Conservation (phyloP, 2,329 filamentous ascomycete species). For the Helotiales sp. region DNA sequence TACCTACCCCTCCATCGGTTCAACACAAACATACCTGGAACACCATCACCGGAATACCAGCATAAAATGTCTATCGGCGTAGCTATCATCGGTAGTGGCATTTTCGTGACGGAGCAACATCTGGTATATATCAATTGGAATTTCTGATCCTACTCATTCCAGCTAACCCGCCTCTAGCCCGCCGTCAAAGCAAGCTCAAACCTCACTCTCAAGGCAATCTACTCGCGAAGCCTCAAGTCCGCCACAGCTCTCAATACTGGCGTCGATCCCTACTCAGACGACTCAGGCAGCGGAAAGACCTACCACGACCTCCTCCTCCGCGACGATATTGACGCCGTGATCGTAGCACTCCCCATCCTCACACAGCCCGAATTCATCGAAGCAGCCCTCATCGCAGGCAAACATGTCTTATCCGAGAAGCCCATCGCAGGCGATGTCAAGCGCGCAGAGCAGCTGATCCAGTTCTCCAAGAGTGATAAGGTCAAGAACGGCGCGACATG, state of each 20-base stretch:
- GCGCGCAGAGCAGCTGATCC: slow-evolving; percentile 53
- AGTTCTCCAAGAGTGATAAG: slow-evolving; percentile 50
- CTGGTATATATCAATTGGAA: slow-evolving; percentile 48
- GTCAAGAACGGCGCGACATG: slow-evolving; percentile 50
- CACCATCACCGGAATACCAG: neutral
- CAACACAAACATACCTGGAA: neutral
- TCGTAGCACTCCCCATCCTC: slow-evolving; percentile 55
- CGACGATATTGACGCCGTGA: slow-evolving; percentile 43
- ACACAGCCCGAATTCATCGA: slow-evolving; percentile 55
- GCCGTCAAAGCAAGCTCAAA: slow-evolving; percentile 59
- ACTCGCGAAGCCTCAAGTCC: slow-evolving; percentile 43
- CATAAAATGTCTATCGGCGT: slow-evolving; percentile 52
- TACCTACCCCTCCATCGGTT: slow-evolving; percentile 1
- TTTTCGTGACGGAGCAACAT: slow-evolving; percentile 65
- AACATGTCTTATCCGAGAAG: slow-evolving; percentile 61
- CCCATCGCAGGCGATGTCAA: slow-evolving; percentile 56
- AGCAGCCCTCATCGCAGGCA: slow-evolving; percentile 54
- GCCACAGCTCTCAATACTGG: slow-evolving; percentile 49
- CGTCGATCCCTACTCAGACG: slow-evolving; percentile 42
- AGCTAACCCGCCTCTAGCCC: slow-evolving; percentile 48
- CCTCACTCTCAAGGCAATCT: slow-evolving; percentile 57
- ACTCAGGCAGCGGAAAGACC: slow-evolving; percentile 41
- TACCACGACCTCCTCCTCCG: slow-evolving; percentile 50
- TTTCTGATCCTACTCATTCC: neutral
- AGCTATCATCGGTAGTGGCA: slow-evolving; percentile 66